Conservation (phyloP, 2,329 filamentous ascomycete genomes). For the Phialophora verrucosa region DNA sequence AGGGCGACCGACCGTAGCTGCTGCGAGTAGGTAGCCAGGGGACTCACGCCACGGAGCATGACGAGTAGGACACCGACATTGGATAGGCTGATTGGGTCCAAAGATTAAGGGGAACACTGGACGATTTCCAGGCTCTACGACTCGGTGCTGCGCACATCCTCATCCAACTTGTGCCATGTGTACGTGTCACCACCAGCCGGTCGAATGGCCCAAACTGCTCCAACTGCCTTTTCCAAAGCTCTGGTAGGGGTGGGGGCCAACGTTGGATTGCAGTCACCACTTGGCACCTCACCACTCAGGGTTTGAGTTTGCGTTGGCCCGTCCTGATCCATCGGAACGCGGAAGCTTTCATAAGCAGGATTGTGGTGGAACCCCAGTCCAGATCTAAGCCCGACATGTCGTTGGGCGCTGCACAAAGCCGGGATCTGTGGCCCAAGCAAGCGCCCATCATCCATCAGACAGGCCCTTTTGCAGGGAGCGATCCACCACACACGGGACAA, state of each 20-base stretch:
- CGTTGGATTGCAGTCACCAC: constrained; percentile 10
- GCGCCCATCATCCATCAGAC: constrained; percentile 15
- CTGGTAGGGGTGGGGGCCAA: constrained; percentile 10
- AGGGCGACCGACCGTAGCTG: background rate
- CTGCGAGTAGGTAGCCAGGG: background rate
- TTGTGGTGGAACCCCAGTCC: constrained; percentile 3
- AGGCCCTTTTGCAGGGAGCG: background rate
- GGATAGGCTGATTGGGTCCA: background rate
- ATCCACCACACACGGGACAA: constrained; percentile 25
- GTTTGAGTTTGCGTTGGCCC: too few relatives aligned
- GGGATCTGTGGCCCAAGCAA: constrained; percentile 4
- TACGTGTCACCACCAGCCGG: background rate
- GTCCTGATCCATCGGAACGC: constrained; percentile 15
- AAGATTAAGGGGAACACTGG: too few relatives aligned
- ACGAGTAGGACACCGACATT: background rate
- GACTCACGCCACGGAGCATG: background rate
- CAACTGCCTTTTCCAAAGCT: constrained; percentile 1
- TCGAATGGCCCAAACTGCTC: constrained; percentile 1
- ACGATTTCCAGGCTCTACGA: too few relatives aligned
- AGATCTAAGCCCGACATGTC: constrained; percentile 3
- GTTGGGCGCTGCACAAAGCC: constrained; percentile 2
- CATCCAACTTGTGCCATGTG: background rate
- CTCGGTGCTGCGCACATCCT: background rate
- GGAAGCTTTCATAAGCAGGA: constrained; percentile 31
- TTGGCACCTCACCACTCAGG: constrained; percentile 2